Base-by-base conservation (phyloP, 305 asterid species). In the Nicotiana rustica region DNA sequence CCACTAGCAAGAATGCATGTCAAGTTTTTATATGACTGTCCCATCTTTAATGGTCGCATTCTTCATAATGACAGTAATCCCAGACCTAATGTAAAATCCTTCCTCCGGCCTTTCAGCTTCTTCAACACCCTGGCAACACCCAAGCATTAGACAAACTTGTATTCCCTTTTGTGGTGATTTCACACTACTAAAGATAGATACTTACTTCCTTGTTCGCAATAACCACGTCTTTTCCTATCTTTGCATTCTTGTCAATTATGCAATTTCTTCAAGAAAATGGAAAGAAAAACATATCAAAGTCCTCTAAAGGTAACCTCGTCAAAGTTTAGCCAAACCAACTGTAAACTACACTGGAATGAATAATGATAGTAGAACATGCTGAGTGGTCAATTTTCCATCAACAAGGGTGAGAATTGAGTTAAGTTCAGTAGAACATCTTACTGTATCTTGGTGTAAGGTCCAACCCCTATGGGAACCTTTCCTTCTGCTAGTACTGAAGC, bases 161-260 rank as follows among this genome's bases (percentile, higher is more conserved):
- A 36, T 17, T 17, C 55, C 4, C 12, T 67, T 62, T 4, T 29
- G 47, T 13, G 18, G 47, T 55, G 18, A 19, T 17, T 70, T 56
- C 36, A 57, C 3, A 61, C 56, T 49, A 21, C 7, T 0, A 12
- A 10, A 31, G 10, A 18, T 17, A 17, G 73, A 83, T 82, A 83
- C 95, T 91, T 89, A 94, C 98, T 82, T 95, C 98, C 89, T 89
- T 91, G 75, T 96, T 96, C 83, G 90, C 90, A 77, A 96, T 93
- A 84, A 92, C 77, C 84, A 96, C 98, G 17, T 92, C 85, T 85
- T 84, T 93, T 80, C 98, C 98, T 8, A 96, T 95, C 93, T 84
- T 93, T 5, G 99, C 95, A 69, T 96, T 96, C 95, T 96, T 96
- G 93, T 96, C 98, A 79, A 96, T 93, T 78, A 96, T 96, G 84